A percentile compares a stretch with the other conserved stretches of the same genome.
These are phyloP conservation scores for Pulveroboletus sp. DNA, from an alignment of 768 basidiomycete genomes.

Conservation along the genomic window DNA sequence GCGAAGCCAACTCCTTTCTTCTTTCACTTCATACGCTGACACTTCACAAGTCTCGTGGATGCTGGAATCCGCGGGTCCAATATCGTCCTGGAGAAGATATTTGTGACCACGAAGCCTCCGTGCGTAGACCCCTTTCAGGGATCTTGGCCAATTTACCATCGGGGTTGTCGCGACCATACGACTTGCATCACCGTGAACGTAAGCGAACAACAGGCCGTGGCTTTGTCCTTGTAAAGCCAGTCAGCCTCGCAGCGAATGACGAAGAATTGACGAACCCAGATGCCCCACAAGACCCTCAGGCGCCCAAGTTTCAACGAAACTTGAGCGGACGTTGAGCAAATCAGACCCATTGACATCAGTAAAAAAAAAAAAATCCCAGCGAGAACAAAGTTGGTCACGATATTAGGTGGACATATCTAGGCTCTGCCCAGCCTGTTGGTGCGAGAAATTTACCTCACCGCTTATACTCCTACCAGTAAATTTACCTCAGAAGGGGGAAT, in stretches of 20 bases:
- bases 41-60: slow-evolving; percentile 33
- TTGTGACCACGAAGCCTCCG: slow-evolving; percentile 48
- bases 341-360: too few species aligned
- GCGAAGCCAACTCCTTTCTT: too few species aligned
- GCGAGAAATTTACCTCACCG: slow-evolving; percentile 65
- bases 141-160: background rate
- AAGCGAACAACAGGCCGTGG: background rate
- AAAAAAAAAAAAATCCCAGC: too few species aligned
- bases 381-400: too few species aligned
- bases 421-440: too few species aligned
- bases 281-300: background rate
- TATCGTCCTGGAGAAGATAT: slow-evolving; percentile 42
- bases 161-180: background rate
- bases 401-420: too few species aligned
- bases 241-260: background rate
- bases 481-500: background rate
- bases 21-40: background rate
- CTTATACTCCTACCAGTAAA: slow-evolving; percentile 53
- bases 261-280: too few species aligned
- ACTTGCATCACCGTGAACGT: slow-evolving; percentile 15
- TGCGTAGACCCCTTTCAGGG: slow-evolving; percentile 6
- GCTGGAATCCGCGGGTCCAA: slow-evolving; percentile 41
- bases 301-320: too few species aligned
- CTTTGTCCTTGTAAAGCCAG: background rate
- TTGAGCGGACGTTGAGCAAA: too few species aligned